These are phyloP conservation scores for Sugiyamaella japonica DNA, from an alignment of 1,139 yeast genomes.

Conservation along the genomic window DNA sequence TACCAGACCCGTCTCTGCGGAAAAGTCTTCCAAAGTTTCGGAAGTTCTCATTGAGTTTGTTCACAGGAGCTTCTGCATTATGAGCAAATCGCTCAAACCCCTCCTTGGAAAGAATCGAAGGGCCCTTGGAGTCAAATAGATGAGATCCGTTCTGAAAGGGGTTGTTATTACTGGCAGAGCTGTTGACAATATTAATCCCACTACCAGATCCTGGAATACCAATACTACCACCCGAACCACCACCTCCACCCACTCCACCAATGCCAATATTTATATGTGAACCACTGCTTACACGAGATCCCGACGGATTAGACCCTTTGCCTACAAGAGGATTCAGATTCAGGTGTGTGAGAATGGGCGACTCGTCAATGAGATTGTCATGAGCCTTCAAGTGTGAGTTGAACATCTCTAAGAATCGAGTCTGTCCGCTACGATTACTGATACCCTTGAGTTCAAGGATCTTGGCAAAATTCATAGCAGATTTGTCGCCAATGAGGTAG, in stretches of 20 bases:
- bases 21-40: conserved; percentile 60
- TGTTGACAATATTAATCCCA: conserved; percentile 8
- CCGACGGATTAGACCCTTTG: background rate
- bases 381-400: conserved; percentile 56
- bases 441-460: conserved; percentile 65
- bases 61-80: conserved; percentile 53
- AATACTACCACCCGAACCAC: background rate
- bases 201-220: conserved; percentile 4
- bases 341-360: conserved; percentile 45
- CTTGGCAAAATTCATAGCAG: conserved; percentile 61
- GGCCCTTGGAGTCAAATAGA: conserved; percentile 23
- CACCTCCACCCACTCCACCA: conserved; percentile 8
- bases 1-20: conserved; percentile 45
- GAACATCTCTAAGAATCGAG: conserved; percentile 61
- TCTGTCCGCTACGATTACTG: conserved; percentile 42
- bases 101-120: conserved; percentile 45
- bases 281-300: conserved; percentile 11
- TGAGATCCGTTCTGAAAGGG: conserved; percentile 14
- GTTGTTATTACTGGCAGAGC: conserved; percentile 1
- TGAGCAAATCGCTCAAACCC: conserved; percentile 53
- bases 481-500: conserved; percentile 64
- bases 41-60: conserved; percentile 59
- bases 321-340: conserved; percentile 15
- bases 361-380: conserved; percentile 48
- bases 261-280: conserved; percentile 14